Base-by-base conservation (phyloP, 1,284 basidiomycete species). In the Coniophora puteana region DNA sequence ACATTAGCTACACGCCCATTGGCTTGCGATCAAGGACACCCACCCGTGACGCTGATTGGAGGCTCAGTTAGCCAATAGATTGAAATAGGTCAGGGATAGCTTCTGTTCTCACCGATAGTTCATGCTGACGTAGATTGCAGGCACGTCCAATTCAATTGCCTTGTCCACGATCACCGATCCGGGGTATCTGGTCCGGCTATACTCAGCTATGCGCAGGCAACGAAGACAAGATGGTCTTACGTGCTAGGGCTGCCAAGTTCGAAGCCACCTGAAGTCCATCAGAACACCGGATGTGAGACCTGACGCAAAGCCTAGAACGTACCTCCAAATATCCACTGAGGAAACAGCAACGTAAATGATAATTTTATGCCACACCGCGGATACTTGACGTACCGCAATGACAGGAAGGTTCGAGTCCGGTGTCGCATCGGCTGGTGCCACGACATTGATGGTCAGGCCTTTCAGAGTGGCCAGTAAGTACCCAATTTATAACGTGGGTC, bases 391-490 rank as follows among this genome's bases (percentile, higher is more conserved):
- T 50, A 79, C 78, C 24, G 71, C 67, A 12, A 79, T 62, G 4
- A 84, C 76, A 0, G 81, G 80, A 17, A 80, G 57, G 25, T 71
- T 70, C 1, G 67, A 65, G 0, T 47, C 50, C 1, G 65, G 33
- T 1, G 57, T 61, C 1, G 66, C 60, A n/a, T 54, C 59, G 1
- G 65, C 54, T 4, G 79, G 74, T 23, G 66, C 71, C 38, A 76
- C 62, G 5, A 84, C 70, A 51, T 83, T 83, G 48, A 83, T 51
- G 1, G 68, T 72, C 27, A 83, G 58, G 52, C 80, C 79, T 73
- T 8, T n/a, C n/a, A 18, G n/a, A 18, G 4, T 30, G 8, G 8
- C 28, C 28, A n/a, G 18, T 21, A 18, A 14, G 11, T 7, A 36
- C 12, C n/a, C 8, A 26, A 17, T 18, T 17, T 38, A 26, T 38